Conservation (phyloP, 306 rosid genomes). For the Prinsepia uniflora region DNA sequence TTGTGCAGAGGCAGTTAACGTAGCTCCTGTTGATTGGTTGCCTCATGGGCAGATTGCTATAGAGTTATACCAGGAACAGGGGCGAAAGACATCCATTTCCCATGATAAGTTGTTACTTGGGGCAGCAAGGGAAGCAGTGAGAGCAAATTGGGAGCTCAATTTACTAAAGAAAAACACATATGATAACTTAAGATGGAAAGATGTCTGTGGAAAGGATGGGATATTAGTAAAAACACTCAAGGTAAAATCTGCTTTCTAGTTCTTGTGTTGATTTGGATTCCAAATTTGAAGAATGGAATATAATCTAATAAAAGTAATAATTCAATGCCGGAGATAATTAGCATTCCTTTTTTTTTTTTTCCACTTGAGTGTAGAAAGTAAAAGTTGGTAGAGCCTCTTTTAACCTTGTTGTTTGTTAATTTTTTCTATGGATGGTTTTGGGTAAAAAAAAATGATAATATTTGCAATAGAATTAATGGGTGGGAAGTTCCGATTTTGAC, state of each 20-base stretch:
- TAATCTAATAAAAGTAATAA: not conserved
- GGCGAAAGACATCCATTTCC: slow-evolving; percentile 92
- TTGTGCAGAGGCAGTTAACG: slow-evolving; percentile 99
- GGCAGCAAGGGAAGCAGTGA: slow-evolving; percentile 96
- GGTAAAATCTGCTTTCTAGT: slow-evolving; percentile 43
- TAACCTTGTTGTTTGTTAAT: too few species aligned
- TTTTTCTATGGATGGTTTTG: too few species aligned
- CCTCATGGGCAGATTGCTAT: slow-evolving; percentile 95
- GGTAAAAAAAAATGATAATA: too few species aligned
- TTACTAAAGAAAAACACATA: slow-evolving; percentile 69
- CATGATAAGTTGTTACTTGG: slow-evolving; percentile 96
- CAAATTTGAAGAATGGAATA: slow-evolving; percentile 1
- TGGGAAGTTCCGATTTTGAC: too few species aligned
- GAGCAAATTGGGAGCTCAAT: slow-evolving; percentile 95
- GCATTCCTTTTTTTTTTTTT: not conserved
- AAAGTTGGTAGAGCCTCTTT: too few species aligned
- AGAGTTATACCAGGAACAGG: slow-evolving; percentile 75
- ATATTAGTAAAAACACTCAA: slow-evolving; percentile 70
- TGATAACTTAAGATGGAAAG: slow-evolving; percentile 79
- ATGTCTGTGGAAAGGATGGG: slow-evolving; percentile 86
- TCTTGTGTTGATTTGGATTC: slow-evolving; percentile 18
- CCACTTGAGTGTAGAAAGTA: too few species aligned
- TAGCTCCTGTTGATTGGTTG: slow-evolving; percentile 98
- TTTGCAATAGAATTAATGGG: too few species aligned
- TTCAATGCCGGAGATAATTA: not conserved